Percentiles rank a stretch among this genome's conserved stretches.
phyloP scores from a whole-genome alignment of 2,329 filamentous ascomycete species.

The Hypoxylon sp. region DNA sequence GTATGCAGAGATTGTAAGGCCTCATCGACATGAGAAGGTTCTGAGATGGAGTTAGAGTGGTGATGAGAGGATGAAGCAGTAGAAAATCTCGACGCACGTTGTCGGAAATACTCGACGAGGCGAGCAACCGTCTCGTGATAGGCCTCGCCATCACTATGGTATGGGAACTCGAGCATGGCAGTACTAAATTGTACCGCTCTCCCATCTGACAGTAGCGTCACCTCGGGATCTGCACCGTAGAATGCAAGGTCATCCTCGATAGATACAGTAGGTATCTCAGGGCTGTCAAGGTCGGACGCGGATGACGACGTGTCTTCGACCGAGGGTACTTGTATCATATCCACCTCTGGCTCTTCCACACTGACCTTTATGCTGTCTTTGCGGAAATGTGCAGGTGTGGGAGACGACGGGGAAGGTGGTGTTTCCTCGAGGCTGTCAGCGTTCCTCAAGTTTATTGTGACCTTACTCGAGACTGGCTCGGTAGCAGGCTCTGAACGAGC shows the following conservation, averaged over 20 bases:
- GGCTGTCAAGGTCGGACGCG: slow-evolving; percentile 60
- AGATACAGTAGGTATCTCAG: slow-evolving; percentile 61
- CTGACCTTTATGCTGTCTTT: slow-evolving; percentile 59
- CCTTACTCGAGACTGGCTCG: slow-evolving; percentile 68
- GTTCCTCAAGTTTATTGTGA: slow-evolving; percentile 73
- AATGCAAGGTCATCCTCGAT: slow-evolving; percentile 55
- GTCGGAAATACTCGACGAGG: slow-evolving; percentile 50
- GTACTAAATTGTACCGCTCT: slow-evolving; percentile 41
- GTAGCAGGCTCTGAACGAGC: slow-evolving; percentile 54
- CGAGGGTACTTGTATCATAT: slow-evolving; percentile 53
- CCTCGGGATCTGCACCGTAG: slow-evolving; percentile 55
- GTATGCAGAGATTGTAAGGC: slow-evolving; percentile 61
- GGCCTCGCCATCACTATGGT: slow-evolving; percentile 49
- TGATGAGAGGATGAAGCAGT: slow-evolving; percentile 29
- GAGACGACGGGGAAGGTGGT: slow-evolving; percentile 62
- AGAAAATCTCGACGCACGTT: slow-evolving; percentile 46
- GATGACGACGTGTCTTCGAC: slow-evolving; percentile 55
- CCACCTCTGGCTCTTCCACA: slow-evolving; percentile 62
- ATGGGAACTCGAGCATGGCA: slow-evolving; percentile 52
- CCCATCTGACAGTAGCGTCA: slow-evolving; percentile 37
- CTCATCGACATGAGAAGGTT: slow-evolving; percentile 60
- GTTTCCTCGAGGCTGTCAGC: slow-evolving; percentile 58
- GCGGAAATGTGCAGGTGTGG: slow-evolving; percentile 50
- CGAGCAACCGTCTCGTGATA: slow-evolving; percentile 51
- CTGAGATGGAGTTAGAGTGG: slow-evolving; percentile 56